phyloP scores from a whole-genome alignment of 768 basidiomycete species.

The Myochromella boudieri region DNA sequence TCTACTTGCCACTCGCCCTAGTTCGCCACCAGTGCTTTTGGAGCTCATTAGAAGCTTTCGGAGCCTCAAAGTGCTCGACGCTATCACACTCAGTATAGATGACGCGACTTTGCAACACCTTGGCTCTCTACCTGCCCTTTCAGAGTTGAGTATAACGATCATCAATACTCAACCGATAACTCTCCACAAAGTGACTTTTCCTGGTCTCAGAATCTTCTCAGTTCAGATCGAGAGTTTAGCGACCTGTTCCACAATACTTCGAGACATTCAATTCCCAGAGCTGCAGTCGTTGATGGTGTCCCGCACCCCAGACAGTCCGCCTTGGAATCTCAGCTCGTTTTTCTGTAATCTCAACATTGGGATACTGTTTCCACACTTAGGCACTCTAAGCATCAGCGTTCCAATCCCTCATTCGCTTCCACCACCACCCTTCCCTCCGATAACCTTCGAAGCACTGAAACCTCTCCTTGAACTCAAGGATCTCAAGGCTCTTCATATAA shows the following conservation, averaged over 20 bases:
- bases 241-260: not conserved
- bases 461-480: not conserved
- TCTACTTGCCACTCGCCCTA: no score
- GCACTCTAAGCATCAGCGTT: not conserved
- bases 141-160: not conserved
- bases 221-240: not conserved
- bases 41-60: not conserved
- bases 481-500: not conserved
- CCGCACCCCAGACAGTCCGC: not conserved
- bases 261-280: not conserved
- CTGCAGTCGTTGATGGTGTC: not conserved
- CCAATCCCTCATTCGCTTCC: not conserved
- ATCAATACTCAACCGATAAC: not conserved
- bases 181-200: not conserved
- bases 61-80: not conserved
- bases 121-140: not conserved
- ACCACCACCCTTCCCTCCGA: not conserved
- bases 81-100: not conserved
- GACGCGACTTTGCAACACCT: not conserved
- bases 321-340: not conserved
- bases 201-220: not conserved
- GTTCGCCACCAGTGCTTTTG: not conserved
- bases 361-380: not conserved
- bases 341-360: not conserved
- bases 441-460: not conserved